These are phyloP conservation scores for Triadica sebifera DNA, from an alignment of 345 rosid species.

Conservation along the genomic window DNA sequence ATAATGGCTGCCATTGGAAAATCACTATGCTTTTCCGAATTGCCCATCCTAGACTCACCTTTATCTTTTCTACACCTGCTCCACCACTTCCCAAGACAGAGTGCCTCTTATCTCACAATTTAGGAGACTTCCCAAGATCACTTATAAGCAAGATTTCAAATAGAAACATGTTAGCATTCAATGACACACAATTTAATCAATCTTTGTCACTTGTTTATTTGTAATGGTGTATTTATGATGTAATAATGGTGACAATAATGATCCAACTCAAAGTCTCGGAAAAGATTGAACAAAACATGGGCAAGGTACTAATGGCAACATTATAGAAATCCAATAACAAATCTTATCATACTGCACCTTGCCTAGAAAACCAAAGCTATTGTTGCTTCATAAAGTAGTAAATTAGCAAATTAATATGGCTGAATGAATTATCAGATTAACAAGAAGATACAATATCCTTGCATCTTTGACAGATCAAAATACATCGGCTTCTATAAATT, in stretches of 20 bases:
- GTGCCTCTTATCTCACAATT: background rate
- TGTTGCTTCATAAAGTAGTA: background rate
- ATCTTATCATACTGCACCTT: background rate
- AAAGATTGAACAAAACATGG: background rate
- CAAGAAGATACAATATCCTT: background rate
- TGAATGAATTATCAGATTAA: background rate
- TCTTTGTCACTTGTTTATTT: no score
- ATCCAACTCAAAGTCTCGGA: background rate
- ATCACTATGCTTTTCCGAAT: background rate
- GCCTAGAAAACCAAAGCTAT: background rate
- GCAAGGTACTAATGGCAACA: background rate
- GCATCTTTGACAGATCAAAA: background rate
- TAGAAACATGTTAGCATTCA: no score
- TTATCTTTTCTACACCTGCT: background rate
- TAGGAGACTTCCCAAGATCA: background rate
- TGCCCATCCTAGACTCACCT: no score
- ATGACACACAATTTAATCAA: no score
- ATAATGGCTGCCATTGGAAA: background rate
- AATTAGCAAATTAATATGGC: background rate
- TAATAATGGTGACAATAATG: background rate
- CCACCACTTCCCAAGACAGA: background rate
- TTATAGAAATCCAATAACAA: background rate
- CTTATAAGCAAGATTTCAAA: background rate
- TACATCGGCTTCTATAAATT: background rate
- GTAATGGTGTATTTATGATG: no score